phyloP scores from a whole-genome alignment of 768 basidiomycete genomes.

The Amanita thiersii region DNA sequence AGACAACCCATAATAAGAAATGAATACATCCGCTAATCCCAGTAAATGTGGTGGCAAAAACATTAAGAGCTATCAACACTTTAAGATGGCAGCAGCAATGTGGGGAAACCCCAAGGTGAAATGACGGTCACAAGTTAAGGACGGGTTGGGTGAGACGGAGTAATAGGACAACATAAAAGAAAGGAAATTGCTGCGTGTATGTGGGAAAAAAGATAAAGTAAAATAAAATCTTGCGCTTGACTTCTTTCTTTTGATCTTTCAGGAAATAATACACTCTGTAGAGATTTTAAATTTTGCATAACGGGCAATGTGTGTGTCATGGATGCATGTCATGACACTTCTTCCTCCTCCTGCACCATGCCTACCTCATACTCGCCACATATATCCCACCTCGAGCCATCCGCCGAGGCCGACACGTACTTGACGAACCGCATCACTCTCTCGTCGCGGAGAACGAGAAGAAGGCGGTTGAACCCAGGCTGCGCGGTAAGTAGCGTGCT shows the following conservation, averaged over 20 bases:
- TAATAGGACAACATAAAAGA: too few relatives aligned
- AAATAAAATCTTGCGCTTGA: too few relatives aligned
- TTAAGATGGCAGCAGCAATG: too few relatives aligned
- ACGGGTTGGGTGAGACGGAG: too few relatives aligned
- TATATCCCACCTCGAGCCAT: constrained; percentile 90
- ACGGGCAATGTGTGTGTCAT: too few relatives aligned
- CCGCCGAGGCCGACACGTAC: constrained; percentile 84
- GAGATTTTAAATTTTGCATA: background rate
- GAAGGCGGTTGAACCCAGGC: constrained; percentile 82
- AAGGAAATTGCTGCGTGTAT: too few relatives aligned
- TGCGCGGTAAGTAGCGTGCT: constrained; percentile 80
- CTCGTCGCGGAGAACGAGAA: constrained; percentile 87
- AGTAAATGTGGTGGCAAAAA: background rate
- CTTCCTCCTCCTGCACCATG: constrained; percentile 59
- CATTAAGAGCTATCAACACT: background rate
- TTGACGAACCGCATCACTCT: constrained; percentile 94
- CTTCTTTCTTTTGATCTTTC: too few relatives aligned
- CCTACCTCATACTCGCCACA: constrained; percentile 91
- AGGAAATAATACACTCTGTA: too few relatives aligned
- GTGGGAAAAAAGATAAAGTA: too few relatives aligned
- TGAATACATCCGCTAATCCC: background rate
- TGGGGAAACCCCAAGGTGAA: too few relatives aligned
- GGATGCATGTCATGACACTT: background rate
- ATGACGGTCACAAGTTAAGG: too few relatives aligned
- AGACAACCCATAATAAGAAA: background rate